These are phyloP conservation scores for Mucor sp. DNA, from an alignment of 371 early-diverging fungal species.

Conservation along the genomic window DNA sequence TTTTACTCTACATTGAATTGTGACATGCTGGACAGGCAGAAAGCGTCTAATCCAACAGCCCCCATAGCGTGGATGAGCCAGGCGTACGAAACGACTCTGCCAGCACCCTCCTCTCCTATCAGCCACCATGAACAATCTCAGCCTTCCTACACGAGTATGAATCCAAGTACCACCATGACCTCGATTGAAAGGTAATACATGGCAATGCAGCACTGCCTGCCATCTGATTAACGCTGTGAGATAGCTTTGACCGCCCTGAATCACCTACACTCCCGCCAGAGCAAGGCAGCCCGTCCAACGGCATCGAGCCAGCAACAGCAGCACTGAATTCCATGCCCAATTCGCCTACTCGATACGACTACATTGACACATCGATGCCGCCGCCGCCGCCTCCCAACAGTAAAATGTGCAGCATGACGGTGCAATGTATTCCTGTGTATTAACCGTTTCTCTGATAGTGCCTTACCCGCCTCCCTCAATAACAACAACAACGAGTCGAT, in stretches of 20 bases:
- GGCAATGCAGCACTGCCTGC: not conserved
- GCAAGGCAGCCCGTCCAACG: not conserved
- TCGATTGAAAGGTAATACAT: constrained; percentile 15
- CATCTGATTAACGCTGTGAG: not conserved
- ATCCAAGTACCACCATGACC: constrained; percentile 1
- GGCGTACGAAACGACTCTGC: constrained; percentile 12
- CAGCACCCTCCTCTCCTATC: not conserved
- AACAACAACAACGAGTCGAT: not conserved
- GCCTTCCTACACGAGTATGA: constrained; percentile 1
- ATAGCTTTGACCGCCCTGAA: constrained; percentile 32
- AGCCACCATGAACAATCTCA: not conserved
- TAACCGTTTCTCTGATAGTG: not conserved
- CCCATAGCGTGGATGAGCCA: constrained; percentile 29
- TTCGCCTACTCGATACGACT: not conserved
- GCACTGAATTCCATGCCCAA: not conserved
- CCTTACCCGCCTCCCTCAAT: not conserved
- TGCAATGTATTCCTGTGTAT: not conserved
- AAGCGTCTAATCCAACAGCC: constrained; percentile 17
- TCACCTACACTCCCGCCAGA: constrained; percentile 45
- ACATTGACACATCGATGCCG: constrained; percentile 4
- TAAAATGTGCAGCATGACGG: not conserved
- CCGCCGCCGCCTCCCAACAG: constrained; percentile 3
- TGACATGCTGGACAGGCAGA: constrained; percentile 12
- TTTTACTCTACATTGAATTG: not conserved
- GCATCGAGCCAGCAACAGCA: not conserved